Evolutionary conservation across 345 rosid species (phyloP).

Genomic region (Anacardium occidentale): DNA sequence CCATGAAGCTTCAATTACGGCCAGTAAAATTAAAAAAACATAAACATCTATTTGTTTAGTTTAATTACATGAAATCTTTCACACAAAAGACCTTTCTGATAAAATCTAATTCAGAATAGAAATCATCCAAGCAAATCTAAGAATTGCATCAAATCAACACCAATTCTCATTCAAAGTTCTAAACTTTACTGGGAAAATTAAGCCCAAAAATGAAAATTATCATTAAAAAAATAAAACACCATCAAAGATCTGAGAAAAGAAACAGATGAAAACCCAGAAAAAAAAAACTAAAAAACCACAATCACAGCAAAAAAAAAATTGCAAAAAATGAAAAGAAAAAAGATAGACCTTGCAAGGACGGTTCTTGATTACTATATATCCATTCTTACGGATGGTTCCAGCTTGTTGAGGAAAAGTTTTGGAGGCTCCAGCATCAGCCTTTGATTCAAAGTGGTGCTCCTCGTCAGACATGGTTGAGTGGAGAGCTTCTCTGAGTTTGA

Average conservation of each 20-base stretch:
- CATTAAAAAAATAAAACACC: constrained; percentile 10
- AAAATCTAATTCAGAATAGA: background rate
- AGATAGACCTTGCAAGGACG: constrained; percentile 61
- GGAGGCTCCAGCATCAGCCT: constrained; percentile 67
- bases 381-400: constrained; percentile 60
- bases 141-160: background rate
- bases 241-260: constrained; percentile 17
- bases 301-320: background rate
- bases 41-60: background rate
- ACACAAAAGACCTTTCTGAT: background rate
- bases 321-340: background rate
- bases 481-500: background rate
- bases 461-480: constrained; percentile 53
- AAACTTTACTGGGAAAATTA: background rate
- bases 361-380: constrained; percentile 54
- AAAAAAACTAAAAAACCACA: background rate
- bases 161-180: background rate
- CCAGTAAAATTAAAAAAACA: background rate
- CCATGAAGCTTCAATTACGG: background rate
- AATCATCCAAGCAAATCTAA: background rate
- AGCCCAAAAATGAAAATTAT: background rate
- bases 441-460: constrained; percentile 61
- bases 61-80: background rate
- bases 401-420: constrained; percentile 69
- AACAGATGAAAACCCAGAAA: background rate